Evolutionary conservation across 2,329 filamentous ascomycete genomes (phyloP).

Genomic region (Ascochyta pisi): DNA sequence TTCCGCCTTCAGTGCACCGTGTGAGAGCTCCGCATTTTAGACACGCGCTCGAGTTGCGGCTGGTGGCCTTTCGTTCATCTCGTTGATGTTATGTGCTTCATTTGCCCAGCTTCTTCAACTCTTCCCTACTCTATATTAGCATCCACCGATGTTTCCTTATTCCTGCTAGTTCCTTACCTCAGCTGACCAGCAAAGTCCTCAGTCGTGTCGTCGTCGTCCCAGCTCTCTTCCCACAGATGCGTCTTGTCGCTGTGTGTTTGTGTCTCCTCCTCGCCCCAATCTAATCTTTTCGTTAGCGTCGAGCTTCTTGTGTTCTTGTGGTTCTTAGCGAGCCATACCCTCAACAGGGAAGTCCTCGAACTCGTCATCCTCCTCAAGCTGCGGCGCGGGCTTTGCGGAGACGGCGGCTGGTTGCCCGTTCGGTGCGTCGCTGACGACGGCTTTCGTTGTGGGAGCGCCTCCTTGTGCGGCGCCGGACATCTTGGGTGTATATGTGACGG

Average conservation of each 20-base stretch:
- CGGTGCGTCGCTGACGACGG: conserved; percentile 30
- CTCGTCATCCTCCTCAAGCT: conserved; percentile 96
- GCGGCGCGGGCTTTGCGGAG: conserved; percentile 63
- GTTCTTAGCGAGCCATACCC: conserved; percentile 61
- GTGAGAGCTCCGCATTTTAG: neutral
- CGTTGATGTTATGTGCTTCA: conserved; percentile 18
- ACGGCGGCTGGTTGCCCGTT: conserved; percentile 28
- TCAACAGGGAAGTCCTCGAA: conserved; percentile 99
- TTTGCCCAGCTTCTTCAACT: conserved; percentile 93
- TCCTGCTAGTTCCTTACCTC: conserved; percentile 66
- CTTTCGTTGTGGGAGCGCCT: conserved; percentile 51
- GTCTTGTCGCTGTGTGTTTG: conserved; percentile 78
- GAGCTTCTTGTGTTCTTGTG: neutral
- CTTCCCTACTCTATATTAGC: conserved; percentile 66
- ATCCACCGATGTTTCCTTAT: neutral
- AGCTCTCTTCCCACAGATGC: conserved; percentile 99
- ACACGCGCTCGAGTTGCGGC: neutral
- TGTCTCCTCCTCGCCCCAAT: conserved; percentile 92
- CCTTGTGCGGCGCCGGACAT: conserved; percentile 58
- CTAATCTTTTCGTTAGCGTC: conserved; percentile 48
- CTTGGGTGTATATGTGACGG: conserved; percentile 7
- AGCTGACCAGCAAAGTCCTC: conserved; percentile 96
- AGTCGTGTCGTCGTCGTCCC: conserved; percentile 97
- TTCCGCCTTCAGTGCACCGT: neutral
- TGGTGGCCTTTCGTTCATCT: conserved; percentile 5